Conservation (phyloP, 2,329 filamentous ascomycete species). For the Pseudocercospora crystallina region DNA sequence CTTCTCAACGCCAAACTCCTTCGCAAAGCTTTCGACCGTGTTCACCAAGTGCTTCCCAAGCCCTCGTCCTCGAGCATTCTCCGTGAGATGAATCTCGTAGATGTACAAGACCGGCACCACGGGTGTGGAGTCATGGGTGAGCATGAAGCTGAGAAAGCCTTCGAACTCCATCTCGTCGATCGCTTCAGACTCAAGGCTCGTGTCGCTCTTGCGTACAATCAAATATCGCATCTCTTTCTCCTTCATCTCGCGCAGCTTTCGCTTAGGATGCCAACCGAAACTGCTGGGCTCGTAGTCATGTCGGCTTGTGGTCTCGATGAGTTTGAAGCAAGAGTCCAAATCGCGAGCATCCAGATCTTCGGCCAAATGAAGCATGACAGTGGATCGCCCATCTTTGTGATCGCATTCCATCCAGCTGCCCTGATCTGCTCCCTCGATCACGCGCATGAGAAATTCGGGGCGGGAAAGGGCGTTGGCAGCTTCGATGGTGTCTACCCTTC, state of each 20-base stretch:
- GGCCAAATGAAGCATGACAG: slow-evolving; percentile 3
- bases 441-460: neutral
- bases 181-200: no score
- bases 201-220: slow-evolving; percentile 35
- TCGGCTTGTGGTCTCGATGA: slow-evolving; percentile 64
- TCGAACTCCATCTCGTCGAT: slow-evolving; percentile 5
- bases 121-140: slow-evolving; percentile 63
- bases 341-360: slow-evolving; percentile 30
- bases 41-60: slow-evolving; percentile 62
- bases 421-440: no score
- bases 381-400: neutral
- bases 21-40: slow-evolving; percentile 55
- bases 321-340: slow-evolving; percentile 49
- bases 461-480: neutral
- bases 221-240: slow-evolving; percentile 68
- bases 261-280: slow-evolving; percentile 61
- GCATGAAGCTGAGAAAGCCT: slow-evolving; percentile 64
- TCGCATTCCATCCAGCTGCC: neutral
- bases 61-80: slow-evolving; percentile 59
- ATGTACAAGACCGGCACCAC: slow-evolving; percentile 68
- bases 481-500: neutral
- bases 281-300: slow-evolving; percentile 63
- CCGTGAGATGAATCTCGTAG: slow-evolving; percentile 72
- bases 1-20: slow-evolving; percentile 60
- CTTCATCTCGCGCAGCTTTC: slow-evolving; percentile 68